phyloP scores from a whole-genome alignment of 345 rosid genomes.

The Psidium friedrichsthalianum region DNA sequence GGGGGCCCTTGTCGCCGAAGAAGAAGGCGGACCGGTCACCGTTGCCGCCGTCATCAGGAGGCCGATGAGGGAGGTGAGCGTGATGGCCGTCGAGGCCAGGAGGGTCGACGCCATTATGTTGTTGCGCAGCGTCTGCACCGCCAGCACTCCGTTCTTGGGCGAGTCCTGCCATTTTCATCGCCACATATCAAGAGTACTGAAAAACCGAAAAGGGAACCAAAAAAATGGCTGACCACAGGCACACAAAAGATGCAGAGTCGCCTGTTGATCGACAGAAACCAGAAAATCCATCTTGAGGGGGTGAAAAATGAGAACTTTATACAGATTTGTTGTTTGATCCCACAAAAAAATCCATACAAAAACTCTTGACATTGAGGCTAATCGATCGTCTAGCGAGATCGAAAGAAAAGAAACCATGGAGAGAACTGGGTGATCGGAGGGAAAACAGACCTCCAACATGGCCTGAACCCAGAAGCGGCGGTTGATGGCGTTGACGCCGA shows the following conservation, averaged over 20 bases:
- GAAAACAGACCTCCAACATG: conserved; percentile 74
- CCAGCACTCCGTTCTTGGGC: conserved; percentile 71
- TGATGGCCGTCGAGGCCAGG: conserved; percentile 66
- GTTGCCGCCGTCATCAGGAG: conserved; percentile 33
- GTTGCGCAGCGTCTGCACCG: conserved; percentile 81
- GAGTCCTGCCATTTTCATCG: conserved; percentile 25
- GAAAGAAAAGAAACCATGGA: not conserved
- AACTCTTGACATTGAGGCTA: too few relatives aligned
- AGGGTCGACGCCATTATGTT: conserved; percentile 95
- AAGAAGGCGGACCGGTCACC: conserved; percentile 20
- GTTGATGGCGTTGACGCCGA: conserved; percentile 69
- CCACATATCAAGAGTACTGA: not conserved
- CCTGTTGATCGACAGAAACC: not conserved
- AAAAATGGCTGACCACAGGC: too few relatives aligned
- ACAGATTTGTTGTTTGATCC: too few relatives aligned
- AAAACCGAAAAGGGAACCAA: not conserved
- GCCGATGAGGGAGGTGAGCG: not conserved
- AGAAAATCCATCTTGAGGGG: not conserved
- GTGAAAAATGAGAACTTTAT: not conserved
- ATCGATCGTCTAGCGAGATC: not conserved
- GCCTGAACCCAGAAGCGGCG: conserved; percentile 86
- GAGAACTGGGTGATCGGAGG: not conserved
- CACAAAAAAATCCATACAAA: too few relatives aligned
- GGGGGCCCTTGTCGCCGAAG: conserved; percentile 47
- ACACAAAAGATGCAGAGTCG: not conserved